Evolutionary conservation across 2,329 filamentous ascomycete species (phyloP), one percentile per base, ranked within the genome.

Genomic region (Scedosporium aurantiacum): DNA sequence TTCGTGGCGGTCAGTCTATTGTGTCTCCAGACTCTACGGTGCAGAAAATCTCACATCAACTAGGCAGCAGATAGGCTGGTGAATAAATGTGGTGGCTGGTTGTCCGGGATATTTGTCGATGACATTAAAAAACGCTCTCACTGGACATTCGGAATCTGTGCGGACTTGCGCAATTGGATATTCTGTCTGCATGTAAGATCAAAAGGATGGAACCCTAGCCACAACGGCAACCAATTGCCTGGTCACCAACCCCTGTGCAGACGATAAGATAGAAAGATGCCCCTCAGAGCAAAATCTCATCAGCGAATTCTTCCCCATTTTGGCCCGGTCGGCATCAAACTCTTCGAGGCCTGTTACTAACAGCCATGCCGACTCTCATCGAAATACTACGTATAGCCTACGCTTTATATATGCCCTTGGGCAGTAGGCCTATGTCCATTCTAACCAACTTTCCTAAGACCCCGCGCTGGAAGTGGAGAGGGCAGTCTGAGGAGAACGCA

Each of bases 401-500:
- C 43, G 43, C 43, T 47, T 47, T 47, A 47, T 47, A 47, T 47
- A n/a, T 47, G n/a, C 43, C 43, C 21, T 47, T 47, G 8, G 43
- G 43, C 43, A n/a, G 8, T 4, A 47, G n/a, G n/a, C 43, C 43
- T 12, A 47, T 47, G 43, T 18, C n/a, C n/a, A 47, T 47, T 47
- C n/a, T 47, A 14, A 23, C 16, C 21, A 47, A 47, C 21, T 47
- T 47, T 16, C 21, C 21, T 2, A 47, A 47, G 14, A 23, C 62
- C 85, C 80, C 43, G 14, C 43, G 43, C 43, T 47, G 43, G 43
- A 23, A 16, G n/a, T 21, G 43, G 43, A 7, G 43, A 47, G 43
- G 43, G 21, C 2, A 23, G 16, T 10, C 43, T 21, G 43, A 14
- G 3, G 43, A 47, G 43, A 47, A n/a, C 8, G n/a, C 10, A 18